Evolutionary conservation across 306 rosid species (phyloP).

Genomic region (Phaseolus lunatus): DNA sequence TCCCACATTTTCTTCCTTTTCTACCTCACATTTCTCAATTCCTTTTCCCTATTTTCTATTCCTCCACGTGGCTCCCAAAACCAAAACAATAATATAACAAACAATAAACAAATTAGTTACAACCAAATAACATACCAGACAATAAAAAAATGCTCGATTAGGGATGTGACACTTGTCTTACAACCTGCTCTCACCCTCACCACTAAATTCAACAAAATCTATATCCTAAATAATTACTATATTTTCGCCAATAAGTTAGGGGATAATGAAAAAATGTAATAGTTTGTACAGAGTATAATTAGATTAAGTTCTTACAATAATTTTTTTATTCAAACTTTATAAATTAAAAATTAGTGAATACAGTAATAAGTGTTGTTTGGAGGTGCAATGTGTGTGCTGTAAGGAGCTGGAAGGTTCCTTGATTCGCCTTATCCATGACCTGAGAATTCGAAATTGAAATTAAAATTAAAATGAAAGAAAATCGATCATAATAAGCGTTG

Average conservation of each 20-base stretch:
- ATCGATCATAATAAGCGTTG: background rate
- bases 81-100: background rate
- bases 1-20: constrained; percentile 55
- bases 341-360: background rate
- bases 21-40: constrained; percentile 36
- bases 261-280: background rate
- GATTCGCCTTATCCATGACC: constrained; percentile 44
- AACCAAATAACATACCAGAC: background rate
- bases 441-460: background rate
- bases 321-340: too few relatives aligned
- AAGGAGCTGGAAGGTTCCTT: constrained; percentile 47
- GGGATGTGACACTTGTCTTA: constrained; percentile 39
- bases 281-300: background rate
- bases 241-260: background rate
- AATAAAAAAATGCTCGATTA: background rate
- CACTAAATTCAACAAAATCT: constrained; percentile 13
- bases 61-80: constrained; percentile 6
- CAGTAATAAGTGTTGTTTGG: too few relatives aligned
- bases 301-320: too few relatives aligned
- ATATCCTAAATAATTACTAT: background rate
- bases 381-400: constrained; percentile 37
- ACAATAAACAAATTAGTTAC: background rate
- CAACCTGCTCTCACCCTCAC: background rate
- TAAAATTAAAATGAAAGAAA: too few relatives aligned
- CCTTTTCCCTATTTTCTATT: constrained; percentile 18